These are phyloP conservation scores for Pyrus hybrid DNA, from an alignment of 331 rosid species.

Conservation along the genomic window DNA sequence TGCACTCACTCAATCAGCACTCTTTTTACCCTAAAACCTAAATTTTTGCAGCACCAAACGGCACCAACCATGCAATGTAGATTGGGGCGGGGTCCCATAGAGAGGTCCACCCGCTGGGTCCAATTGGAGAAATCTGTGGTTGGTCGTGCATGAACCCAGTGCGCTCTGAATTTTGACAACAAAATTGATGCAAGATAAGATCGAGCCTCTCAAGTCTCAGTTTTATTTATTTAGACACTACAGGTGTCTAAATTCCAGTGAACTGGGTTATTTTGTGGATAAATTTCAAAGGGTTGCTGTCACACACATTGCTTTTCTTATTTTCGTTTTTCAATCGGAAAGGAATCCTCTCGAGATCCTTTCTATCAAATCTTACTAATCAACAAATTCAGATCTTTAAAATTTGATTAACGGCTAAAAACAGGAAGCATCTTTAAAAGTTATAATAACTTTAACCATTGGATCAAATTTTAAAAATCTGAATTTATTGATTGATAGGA, in stretches of 20 bases:
- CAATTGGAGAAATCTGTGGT: neutral
- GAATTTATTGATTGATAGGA: too few species aligned
- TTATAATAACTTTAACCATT: too few species aligned
- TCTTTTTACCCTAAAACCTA: neutral
- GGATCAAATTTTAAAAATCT: too few species aligned
- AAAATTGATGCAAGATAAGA: neutral
- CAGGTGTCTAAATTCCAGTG: neutral
- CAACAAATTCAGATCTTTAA: too few species aligned
- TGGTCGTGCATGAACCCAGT: neutral
- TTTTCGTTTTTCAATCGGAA: too few species aligned
- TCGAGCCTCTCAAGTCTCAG: neutral
- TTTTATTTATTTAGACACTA: neutral
- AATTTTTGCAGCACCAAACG: conserved; percentile 4
- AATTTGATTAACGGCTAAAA: too few species aligned
- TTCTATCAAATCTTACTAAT: too few species aligned
- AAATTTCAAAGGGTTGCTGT: too few species aligned
- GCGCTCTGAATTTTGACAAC: neutral
- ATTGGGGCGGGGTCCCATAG: neutral
- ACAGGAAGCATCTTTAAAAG: too few species aligned
- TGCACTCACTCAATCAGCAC: neutral
- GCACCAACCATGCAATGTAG: conserved; percentile 3
- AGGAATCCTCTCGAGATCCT: too few species aligned
- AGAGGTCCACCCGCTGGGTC: neutral
- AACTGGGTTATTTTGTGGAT: neutral
- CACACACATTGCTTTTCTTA: too few species aligned